phyloP scores from a whole-genome alignment of 176 grass and related monocot species.

The Bolboschoenus planiculmis region DNA sequence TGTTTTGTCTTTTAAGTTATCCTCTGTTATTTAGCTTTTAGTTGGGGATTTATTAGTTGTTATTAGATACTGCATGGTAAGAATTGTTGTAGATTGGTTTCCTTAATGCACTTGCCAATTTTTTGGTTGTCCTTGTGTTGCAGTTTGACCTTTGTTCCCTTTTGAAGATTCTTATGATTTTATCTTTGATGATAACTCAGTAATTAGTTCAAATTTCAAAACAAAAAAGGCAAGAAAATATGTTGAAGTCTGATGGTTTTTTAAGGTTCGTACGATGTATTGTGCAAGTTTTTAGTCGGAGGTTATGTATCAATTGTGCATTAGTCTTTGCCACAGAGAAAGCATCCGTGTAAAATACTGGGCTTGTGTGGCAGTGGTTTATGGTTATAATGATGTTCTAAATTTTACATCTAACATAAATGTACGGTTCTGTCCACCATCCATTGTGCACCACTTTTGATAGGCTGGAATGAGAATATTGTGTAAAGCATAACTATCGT shows the following conservation, averaged over 20 bases:
- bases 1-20: constrained; percentile 17
- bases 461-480: too few relatives aligned
- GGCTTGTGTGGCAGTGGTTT: too few relatives aligned
- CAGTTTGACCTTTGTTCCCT: neutral
- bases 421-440: too few relatives aligned
- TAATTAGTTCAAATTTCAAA: neutral
- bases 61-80: neutral
- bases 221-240: neutral
- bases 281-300: neutral
- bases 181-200: neutral
- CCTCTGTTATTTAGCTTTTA: neutral
- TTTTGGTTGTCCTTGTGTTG: neutral
- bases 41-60: neutral
- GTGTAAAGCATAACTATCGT: too few relatives aligned
- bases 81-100: neutral
- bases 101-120: neutral
- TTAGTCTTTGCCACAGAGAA: too few relatives aligned
- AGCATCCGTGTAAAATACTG: too few relatives aligned
- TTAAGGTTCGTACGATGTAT: neutral
- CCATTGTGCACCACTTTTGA: too few relatives aligned
- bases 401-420: too few relatives aligned
- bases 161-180: neutral
- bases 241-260: neutral
- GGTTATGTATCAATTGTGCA: neutral
- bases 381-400: too few relatives aligned